Evolutionary conservation across 2,329 filamentous ascomycete species (phyloP).

Genomic region (Epicoccum nigrum): DNA sequence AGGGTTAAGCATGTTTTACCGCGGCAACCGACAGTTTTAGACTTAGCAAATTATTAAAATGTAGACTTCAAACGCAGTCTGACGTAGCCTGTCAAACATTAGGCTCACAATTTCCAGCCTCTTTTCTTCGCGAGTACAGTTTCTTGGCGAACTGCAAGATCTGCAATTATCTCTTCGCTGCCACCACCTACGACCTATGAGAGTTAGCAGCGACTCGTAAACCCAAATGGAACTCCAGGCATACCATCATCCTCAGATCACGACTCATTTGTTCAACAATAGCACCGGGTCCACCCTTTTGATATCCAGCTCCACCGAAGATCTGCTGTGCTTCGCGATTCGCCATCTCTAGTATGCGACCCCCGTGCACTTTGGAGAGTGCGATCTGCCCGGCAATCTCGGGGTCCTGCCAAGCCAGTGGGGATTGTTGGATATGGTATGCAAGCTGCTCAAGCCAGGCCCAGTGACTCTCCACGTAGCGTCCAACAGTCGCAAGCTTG

Average conservation of each 20-base stretch:
- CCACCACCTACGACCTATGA: constrained; percentile 55
- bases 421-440: constrained; percentile 57
- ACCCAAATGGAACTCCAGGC: constrained; percentile 17
- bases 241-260: constrained; percentile 61
- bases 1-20: constrained; percentile 11
- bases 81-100: neutral
- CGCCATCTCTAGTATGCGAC: constrained; percentile 57
- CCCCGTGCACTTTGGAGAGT: constrained; percentile 57
- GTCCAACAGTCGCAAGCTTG: constrained; percentile 65
- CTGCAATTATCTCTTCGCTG: constrained; percentile 62
- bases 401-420: constrained; percentile 48
- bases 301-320: constrained; percentile 61
- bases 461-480: constrained; percentile 66
- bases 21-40: constrained; percentile 1
- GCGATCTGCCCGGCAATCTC: constrained; percentile 50
- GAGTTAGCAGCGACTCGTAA: constrained; percentile 6
- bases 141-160: constrained; percentile 60
- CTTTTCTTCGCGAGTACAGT: constrained; percentile 46
- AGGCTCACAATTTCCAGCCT: constrained; percentile 52
- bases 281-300: constrained; percentile 56
- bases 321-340: constrained; percentile 62
- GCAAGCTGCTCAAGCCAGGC: constrained; percentile 68
- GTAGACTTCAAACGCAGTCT: neutral
- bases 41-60: constrained; percentile 1
- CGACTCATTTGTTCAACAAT: constrained; percentile 61